Base-by-base conservation (phyloP, 1,284 basidiomycete genomes). In the Lignosus rhinocerotis region DNA sequence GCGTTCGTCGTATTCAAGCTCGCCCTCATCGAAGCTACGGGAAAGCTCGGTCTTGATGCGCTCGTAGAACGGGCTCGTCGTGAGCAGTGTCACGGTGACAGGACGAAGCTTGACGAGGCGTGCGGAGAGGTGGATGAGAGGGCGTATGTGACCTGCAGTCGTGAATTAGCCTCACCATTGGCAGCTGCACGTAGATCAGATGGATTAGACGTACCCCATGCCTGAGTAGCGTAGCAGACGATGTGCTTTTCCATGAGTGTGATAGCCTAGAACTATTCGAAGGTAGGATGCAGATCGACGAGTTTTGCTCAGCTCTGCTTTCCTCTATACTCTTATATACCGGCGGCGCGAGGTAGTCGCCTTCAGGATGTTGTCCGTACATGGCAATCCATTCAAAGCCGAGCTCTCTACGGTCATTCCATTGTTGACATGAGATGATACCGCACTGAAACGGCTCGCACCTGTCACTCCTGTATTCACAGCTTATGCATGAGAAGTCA, bases 121-220 rank as follows among this genome's bases (percentile, higher is more conserved):
- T 2, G 65, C 63, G 5, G 53, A 44, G 1, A 70, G 57, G 19
- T 55, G 52, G 51, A 61, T 59, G 9, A 69, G 48, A 6, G 69
- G 66, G 16, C 69, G 61, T 2, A 55, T 52, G 32, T 70, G 69
- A 6, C 69, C 69, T 69, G 32, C n/a, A 52, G 21, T 16, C 30
- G n/a, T 19, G 14, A 1, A 14, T 51, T 31, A 32, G 25, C 17
- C 25, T 41, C 33, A 25, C 25, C 25, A 25, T 36, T 14, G 2
- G 11, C n/a, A 11, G 12, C 19, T 21, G 9, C 12, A 33, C 25
- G 4, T 10, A 7, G 14, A 25, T 25, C 0, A 39, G 14, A 8
- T 31, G 17, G 31, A 16, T 4, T 14, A 30, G 32, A 39, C 56
- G 12, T 42, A 64, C 63, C 63, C 63, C 63, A 64, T 2, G 58